These are phyloP conservation scores for Aspergillus brasiliensis DNA, from an alignment of 2,329 filamentous ascomycete species.

Conservation along the genomic window DNA sequence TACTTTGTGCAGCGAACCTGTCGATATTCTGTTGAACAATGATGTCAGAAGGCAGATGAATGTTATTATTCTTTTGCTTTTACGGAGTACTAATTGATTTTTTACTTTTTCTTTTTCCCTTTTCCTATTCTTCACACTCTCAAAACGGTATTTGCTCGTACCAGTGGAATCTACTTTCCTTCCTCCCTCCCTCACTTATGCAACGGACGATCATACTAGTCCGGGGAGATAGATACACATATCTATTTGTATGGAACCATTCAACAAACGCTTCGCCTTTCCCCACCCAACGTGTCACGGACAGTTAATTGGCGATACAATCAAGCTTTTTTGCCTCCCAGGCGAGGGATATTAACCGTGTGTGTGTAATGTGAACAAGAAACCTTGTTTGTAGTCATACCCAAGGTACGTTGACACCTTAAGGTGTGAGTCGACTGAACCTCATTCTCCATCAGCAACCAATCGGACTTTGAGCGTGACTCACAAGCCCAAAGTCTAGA, in stretches of 20 bases:
- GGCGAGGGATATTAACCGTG: conserved; percentile 1
- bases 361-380: neutral
- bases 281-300: too few species aligned
- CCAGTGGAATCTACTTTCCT: neutral
- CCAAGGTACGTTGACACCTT: conserved; percentile 1
- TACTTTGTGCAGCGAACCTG: too few species aligned
- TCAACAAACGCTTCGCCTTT: too few species aligned
- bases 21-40: neutral
- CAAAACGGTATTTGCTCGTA: neutral
- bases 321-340: conserved; percentile 6
- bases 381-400: conserved; percentile 2
- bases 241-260: too few species aligned
- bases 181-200: too few species aligned
- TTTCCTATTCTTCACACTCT: neutral
- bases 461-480: neutral
- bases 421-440: neutral
- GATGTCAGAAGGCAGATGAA: neutral
- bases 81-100: neutral
- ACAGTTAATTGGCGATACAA: neutral
- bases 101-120: neutral
- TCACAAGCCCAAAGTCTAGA: neutral
- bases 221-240: too few species aligned
- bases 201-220: too few species aligned
- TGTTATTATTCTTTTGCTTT: neutral
- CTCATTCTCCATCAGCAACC: neutral